Evolutionary conservation across 129 eudicot genomes (phyloP).

Genomic region (Saposhnikovia divaricata): DNA sequence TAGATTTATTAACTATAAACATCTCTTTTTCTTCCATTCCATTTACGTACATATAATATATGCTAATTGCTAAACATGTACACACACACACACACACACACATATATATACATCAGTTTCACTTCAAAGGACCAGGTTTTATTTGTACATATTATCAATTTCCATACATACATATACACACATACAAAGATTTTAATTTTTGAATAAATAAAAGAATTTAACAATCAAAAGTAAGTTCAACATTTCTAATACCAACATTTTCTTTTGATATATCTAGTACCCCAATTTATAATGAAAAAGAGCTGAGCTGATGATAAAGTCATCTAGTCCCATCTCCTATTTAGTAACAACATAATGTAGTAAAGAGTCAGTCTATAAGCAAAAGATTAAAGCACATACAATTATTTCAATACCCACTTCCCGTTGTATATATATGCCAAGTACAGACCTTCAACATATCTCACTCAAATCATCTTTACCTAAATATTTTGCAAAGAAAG

Average conservation of each 20-base stretch:
- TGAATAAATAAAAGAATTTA: not conserved
- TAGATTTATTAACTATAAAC: no score
- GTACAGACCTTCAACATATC: not conserved
- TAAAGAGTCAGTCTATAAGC: not conserved
- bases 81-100: no score
- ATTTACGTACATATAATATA: no score
- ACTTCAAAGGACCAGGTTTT: no score
- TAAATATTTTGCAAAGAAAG: not conserved
- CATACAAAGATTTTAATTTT: no score
- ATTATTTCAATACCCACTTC: not conserved
- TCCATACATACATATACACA: no score
- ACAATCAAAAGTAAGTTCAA: not conserved
- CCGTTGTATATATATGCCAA: not conserved
- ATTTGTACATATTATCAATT: no score
- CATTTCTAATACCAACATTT: not conserved
- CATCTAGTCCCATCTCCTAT: not conserved
- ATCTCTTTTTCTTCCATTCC: no score
- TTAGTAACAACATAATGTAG: not conserved
- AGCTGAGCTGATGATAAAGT: not conserved
- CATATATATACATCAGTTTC: no score
- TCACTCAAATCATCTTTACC: not conserved
- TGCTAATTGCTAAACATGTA: no score
- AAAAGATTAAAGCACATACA: not conserved
- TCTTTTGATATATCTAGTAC: not conserved
- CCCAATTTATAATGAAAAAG: not conserved